These are phyloP conservation scores for Debaryomyces subglobosus DNA, from an alignment of 1,139 yeast genomes.

Conservation along the genomic window DNA sequence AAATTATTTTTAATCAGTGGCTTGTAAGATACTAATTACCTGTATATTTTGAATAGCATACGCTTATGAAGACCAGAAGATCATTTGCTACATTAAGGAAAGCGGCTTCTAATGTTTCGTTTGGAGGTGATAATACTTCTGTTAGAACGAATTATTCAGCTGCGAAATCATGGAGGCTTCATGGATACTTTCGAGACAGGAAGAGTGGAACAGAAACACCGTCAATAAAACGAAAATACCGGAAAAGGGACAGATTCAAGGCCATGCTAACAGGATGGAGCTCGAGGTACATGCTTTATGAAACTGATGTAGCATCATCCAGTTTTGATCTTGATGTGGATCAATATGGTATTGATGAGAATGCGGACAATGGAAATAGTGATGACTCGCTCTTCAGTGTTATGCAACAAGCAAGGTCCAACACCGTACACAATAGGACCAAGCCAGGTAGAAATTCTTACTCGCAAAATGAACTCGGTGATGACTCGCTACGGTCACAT, in stretches of 20 bases:
- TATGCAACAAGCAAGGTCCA: background rate
- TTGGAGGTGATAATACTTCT: background rate
- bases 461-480: background rate
- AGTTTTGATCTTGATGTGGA: background rate
- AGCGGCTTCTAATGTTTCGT: background rate
- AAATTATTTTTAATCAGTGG: background rate
- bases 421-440: background rate
- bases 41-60: background rate
- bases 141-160: background rate
- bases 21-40: background rate
- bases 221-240: background rate
- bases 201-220: background rate
- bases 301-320: background rate
- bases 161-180: slow-evolving; percentile 2
- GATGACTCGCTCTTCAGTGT: background rate
- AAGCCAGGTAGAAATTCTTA: background rate
- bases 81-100: background rate
- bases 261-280: background rate
- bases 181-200: background rate
- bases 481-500: background rate
- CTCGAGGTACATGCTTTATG: too few species aligned
- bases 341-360: background rate
- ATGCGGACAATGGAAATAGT: background rate
- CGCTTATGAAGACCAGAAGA: background rate
- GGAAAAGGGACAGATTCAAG: slow-evolving; percentile 6